These are phyloP conservation scores for Suillus sp. DNA, from an alignment of 768 basidiomycete genomes.

Conservation along the genomic window DNA sequence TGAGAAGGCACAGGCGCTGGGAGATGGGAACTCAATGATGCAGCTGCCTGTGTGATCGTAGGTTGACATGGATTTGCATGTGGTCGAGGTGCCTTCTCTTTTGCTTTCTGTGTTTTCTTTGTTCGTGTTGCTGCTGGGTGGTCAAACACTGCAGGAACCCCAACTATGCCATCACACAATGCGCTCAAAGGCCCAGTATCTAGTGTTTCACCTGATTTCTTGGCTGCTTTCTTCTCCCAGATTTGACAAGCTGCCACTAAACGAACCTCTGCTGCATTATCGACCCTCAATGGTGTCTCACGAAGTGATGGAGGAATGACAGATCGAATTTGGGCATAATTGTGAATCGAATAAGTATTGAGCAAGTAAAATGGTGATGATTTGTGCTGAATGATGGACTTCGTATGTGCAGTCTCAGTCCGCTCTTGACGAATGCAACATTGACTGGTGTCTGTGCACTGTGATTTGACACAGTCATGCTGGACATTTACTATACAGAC, in stretches of 20 bases:
- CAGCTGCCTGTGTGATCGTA: background rate
- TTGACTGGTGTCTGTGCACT: background rate
- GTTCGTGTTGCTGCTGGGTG: background rate
- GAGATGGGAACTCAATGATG: background rate
- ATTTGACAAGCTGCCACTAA: background rate
- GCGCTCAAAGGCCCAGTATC: background rate
- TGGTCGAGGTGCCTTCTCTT: background rate
- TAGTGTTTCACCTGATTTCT: background rate
- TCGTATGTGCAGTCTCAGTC: background rate
- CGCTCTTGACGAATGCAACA: conserved; percentile 4
- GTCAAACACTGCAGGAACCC: background rate
- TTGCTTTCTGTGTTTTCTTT: background rate
- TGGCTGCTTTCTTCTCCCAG: background rate
- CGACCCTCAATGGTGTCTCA: conserved; percentile 1
- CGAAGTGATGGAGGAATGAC: conserved; percentile 7
- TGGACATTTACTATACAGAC: conserved; percentile 1
- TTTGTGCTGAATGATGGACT: conserved; percentile 1
- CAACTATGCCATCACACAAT: background rate
- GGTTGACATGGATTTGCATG: background rate
- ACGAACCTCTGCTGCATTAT: background rate
- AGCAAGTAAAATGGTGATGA: background rate
- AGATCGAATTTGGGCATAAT: conserved; percentile 9
- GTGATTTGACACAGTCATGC: conserved; percentile 4
- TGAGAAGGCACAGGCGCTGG: background rate
- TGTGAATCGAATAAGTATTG: conserved; percentile 1